Base-by-base conservation (phyloP, 1,284 basidiomycete species). In the Ceratobasidium sp. region DNA sequence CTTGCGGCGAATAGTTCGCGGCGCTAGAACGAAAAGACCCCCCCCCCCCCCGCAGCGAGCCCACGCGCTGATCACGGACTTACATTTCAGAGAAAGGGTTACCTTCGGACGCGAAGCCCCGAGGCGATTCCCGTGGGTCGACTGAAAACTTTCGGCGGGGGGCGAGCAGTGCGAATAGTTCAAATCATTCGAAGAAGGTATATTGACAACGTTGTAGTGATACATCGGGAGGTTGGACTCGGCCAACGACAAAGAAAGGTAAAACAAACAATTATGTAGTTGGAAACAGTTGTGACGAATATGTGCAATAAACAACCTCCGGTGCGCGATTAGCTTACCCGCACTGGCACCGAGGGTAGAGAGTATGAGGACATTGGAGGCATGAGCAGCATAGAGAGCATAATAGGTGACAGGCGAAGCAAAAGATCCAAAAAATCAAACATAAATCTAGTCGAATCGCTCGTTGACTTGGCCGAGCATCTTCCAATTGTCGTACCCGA, bases 301-400 rank as follows among this genome's bases (percentile, higher is more conserved):
- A 67, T 67, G 64, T 67, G 64, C 64, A 47, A 67, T 67, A 67
- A 67, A 67, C 50, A 67, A 67, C 40, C 55, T 20, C 10, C 10
- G 7, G 45, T 8, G 20, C 45, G 17, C 17, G 22, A 20, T 20
- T 20, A 20, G 22, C 45, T 15, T 8, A 47, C 10, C 45, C 64
- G 47, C 12, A 25, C 17, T 3, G 29, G 52, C 52, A 31, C 27
- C 15, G 29, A 25, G 8, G 25, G 8, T 32, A 34, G 8, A 54
- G 29, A 22, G 3, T 12, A 34, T 3, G 17, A 54, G 52, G 27
- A 22, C 52, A 49, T 54, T 25, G 20, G 17, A 55, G 15, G 27
- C 20, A 50, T 17, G 29, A 10, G 45, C 35, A 25, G 25, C 49
- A 65, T 65, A 67, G 35, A 53, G 25, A 40, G 20, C 52, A 54